Percentiles rank a stretch among this genome's conserved stretches.
Conservation (phyloP, 2,329 filamentous ascomycete genomes). For the Colletotrichum sidae region DNA sequence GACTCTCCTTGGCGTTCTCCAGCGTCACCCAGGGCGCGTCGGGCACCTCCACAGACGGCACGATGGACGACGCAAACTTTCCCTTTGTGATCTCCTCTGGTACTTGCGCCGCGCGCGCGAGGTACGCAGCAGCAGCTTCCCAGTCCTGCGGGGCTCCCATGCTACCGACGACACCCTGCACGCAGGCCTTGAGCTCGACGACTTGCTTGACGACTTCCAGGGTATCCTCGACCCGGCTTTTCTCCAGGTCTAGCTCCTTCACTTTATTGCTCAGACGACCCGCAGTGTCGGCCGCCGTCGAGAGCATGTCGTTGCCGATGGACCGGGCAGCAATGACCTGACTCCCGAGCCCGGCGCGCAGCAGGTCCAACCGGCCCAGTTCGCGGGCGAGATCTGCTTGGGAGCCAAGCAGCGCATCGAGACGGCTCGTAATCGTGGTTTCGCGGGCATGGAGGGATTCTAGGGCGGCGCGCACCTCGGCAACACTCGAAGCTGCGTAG, state of each 20-base stretch:
- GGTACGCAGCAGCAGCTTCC: conserved; percentile 94
- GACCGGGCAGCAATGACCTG: conserved; percentile 86
- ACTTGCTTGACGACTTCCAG: conserved; percentile 95
- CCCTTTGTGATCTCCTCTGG: conserved; percentile 84
- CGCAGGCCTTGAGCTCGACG: conserved; percentile 94
- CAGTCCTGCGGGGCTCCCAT: conserved; percentile 99
- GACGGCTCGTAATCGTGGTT: conserved; percentile 76
- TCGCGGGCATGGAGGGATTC: conserved; percentile 81
- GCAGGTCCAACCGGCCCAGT: conserved; percentile 85
- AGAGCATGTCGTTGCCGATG: conserved; percentile 92
- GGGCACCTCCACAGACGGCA: conserved; percentile 94
- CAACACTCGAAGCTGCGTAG: conserved; percentile 78
- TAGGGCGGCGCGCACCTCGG: conserved; percentile 84
- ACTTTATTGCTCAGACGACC: conserved; percentile 88
- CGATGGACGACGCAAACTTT: conserved; percentile 89
- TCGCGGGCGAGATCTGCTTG: conserved; percentile 90
- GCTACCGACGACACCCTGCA: conserved; percentile 91
- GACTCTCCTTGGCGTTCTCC: conserved; percentile 85
- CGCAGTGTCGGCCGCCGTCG: conserved; percentile 86
- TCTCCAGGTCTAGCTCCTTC: conserved; percentile 88
- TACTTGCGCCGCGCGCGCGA: conserved; percentile 84
- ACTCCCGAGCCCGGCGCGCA: conserved; percentile 87
- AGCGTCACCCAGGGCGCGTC: conserved; percentile 90
- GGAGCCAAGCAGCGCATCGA: conserved; percentile 82
- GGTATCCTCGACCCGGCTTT: conserved; percentile 90